These are phyloP conservation scores for Camellia sinensis DNA, from an alignment of 148 eudicot species.

Conservation along the genomic window DNA sequence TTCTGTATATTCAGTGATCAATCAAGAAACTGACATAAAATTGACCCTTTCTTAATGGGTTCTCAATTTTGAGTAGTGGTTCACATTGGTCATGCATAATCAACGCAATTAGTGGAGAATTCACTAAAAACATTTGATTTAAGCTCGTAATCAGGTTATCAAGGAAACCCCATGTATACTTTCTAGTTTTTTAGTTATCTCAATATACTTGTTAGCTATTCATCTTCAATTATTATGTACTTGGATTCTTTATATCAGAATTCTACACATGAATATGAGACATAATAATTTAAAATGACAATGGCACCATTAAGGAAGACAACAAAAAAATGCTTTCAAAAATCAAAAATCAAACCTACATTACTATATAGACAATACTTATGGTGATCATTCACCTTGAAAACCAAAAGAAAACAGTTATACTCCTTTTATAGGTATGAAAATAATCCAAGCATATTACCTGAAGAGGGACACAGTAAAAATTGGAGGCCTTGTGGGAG, in stretches of 20 bases:
- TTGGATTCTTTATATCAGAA: not conserved
- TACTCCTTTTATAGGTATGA: not conserved
- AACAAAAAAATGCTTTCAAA: not conserved
- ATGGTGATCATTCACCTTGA: not conserved
- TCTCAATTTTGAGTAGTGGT: no score
- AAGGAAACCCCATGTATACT: not conserved
- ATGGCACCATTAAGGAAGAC: not conserved
- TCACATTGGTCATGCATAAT: not conserved
- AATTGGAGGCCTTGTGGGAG: slow-evolving; percentile 65
- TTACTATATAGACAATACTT: not conserved
- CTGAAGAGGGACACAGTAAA: slow-evolving; percentile 90
- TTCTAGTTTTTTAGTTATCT: not conserved
- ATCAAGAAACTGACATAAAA: not conserved
- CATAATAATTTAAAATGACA: not conserved
- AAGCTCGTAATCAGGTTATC: not conserved
- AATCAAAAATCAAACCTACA: not conserved
- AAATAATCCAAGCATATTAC: slow-evolving; percentile 29
- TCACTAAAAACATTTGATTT: not conserved
- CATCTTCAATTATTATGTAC: not conserved
- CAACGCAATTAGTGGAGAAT: not conserved
- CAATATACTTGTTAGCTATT: not conserved
- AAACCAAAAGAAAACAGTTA: not conserved
- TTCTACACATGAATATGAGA: not conserved
- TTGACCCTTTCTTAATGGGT: not conserved
- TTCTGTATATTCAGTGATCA: not conserved